phyloP scores from a whole-genome alignment of 192 early-diverging fungal genomes.

The Neocallimastix lanati region DNA sequence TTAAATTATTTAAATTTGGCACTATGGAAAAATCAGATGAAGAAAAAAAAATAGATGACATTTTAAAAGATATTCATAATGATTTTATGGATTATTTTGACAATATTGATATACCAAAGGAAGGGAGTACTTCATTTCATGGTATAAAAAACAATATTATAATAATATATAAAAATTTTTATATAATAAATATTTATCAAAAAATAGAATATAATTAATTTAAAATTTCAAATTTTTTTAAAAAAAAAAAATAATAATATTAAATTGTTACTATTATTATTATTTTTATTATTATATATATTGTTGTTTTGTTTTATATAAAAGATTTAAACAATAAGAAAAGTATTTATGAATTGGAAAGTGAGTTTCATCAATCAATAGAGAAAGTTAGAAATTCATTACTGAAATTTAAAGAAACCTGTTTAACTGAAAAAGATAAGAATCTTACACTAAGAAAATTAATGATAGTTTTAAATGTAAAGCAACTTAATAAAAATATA shows the following conservation, averaged over 20 bases:
- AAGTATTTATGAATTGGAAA: background rate
- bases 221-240: too few relatives aligned
- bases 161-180: too few relatives aligned
- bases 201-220: too few relatives aligned
- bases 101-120: background rate
- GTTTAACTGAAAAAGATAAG: background rate
- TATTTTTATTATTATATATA: too few relatives aligned
- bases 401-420: background rate
- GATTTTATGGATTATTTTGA: background rate
- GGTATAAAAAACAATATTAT: too few relatives aligned
- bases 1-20: too few relatives aligned
- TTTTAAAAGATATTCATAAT: background rate
- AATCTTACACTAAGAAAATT: background rate
- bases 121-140: background rate
- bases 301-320: too few relatives aligned
- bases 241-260: too few relatives aligned
- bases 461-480: background rate
- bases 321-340: background rate
- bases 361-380: background rate
- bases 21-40: background rate
- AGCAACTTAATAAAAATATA: too few relatives aligned
- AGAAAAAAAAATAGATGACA: background rate
- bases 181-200: too few relatives aligned
- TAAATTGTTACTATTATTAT: too few relatives aligned
- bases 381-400: background rate